Evolutionary conservation across 2,329 filamentous ascomycete species (phyloP), one percentile per base, ranked within the genome.

Genomic region (Cytospora chrysosperma): DNA sequence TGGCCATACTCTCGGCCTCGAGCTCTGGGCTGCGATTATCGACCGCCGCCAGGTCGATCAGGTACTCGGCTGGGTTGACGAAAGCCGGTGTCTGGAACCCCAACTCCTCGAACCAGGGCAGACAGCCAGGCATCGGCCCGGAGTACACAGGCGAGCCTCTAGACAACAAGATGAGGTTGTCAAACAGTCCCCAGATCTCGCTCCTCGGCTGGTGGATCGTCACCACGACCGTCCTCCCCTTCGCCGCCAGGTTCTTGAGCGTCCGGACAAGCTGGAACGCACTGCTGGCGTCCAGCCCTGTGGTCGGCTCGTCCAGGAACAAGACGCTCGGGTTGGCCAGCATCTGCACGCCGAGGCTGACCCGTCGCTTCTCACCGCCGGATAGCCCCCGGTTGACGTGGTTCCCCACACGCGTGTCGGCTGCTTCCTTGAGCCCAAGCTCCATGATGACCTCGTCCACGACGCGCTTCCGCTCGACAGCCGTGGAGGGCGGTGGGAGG

Each of bases 301-400:
- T 93, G 0, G 91, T 93, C 0, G 90, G 90, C 69, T 93, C 91
- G 70, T 94, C 91, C 26, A 92, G 82, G 72, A 92, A 93, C 8
- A 93, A 76, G 1, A 93, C 83, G 7, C 88, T 91, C 1, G 91
- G 90, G 71, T 93, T 93, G 5, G 88, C 86, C n/a, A 93, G 78
- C 62, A 93, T 79, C 74, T 93, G 90, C 5, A 93, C 89, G 2
- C 89, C 90, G 55, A 93, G 90, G 67, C 88, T 92, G 0, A 88
- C 89, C 34, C 90, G 79, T 66, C 90, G 81, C 77, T 92, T 93
- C 73, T 93, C 91, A 3, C 90, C 91, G 0, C 91, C 90, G 53
- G 89, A 92, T 70, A 90, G 93, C 0, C 90, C 90, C 53, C 90
- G 88, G 69, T 92, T 88, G 57, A 84, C 82, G 62, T 83, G 84